These are phyloP conservation scores for Cladosporium cucumerinum DNA, from an alignment of 2,329 filamentous ascomycete genomes.

Conservation along the genomic window DNA sequence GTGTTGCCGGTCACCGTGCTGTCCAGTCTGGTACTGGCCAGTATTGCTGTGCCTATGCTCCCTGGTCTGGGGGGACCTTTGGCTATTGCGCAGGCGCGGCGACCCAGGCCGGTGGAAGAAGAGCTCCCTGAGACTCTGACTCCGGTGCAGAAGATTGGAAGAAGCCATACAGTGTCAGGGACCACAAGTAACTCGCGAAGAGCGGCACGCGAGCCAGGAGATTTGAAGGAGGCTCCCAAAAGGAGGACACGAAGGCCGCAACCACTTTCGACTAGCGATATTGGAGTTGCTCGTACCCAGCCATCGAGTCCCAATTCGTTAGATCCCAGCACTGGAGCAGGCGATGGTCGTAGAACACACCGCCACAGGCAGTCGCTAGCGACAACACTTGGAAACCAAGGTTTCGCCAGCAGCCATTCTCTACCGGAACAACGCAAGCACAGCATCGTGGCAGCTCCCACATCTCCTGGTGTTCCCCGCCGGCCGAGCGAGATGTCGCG, in stretches of 20 bases:
- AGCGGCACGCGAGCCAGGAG: conserved; percentile 36
- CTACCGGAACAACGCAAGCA: conserved; percentile 30
- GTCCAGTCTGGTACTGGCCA: conserved; percentile 74
- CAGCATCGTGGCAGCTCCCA: background rate
- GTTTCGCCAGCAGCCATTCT: conserved; percentile 33
- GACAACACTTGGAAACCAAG: conserved; percentile 29
- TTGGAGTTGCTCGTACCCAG: conserved; percentile 14
- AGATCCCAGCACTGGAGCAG: background rate
- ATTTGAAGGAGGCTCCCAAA: conserved; percentile 24
- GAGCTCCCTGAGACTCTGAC: conserved; percentile 43
- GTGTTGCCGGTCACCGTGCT: conserved; percentile 75
- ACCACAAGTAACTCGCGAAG: conserved; percentile 43
- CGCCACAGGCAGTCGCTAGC: conserved; percentile 40
- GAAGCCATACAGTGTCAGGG: conserved; percentile 66
- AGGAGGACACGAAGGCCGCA: conserved; percentile 37
- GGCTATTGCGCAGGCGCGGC: conserved; percentile 76
- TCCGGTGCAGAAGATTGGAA: conserved; percentile 55
- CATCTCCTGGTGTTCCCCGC: conserved; percentile 40
- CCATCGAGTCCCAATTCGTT: conserved; percentile 7
- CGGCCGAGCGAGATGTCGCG: conserved; percentile 37
- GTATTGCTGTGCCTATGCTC: conserved; percentile 69
- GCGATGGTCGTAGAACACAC: background rate
- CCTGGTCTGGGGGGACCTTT: conserved; percentile 77
- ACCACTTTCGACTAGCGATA: conserved; percentile 18
- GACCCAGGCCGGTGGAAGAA: conserved; percentile 64